phyloP scores from a whole-genome alignment of 768 basidiomycete species.

The Amanita subjunquillea region DNA sequence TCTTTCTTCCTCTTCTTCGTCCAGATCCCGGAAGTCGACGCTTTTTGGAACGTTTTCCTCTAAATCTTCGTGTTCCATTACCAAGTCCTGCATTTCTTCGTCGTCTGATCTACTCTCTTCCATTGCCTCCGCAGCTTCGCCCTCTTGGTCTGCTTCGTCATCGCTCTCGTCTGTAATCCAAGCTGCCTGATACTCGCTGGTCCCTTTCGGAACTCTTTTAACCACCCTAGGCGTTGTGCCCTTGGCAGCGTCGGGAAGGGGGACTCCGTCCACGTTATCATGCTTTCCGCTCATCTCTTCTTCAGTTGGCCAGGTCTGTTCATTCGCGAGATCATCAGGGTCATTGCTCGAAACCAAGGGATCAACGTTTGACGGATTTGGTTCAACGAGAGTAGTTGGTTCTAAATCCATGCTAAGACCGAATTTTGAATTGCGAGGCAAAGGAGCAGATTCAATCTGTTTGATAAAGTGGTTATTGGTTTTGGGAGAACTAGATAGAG shows the following conservation, averaged over 20 bases:
- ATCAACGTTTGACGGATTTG: constrained; percentile 57
- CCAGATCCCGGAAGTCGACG: constrained; percentile 66
- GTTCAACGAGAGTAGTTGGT: constrained; percentile 52
- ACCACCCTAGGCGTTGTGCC: constrained; percentile 76
- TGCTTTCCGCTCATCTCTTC: constrained; percentile 68
- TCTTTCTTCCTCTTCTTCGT: constrained; percentile 74
- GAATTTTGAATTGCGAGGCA: constrained; percentile 25
- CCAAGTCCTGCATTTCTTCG: constrained; percentile 53
- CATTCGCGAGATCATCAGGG: constrained; percentile 83
- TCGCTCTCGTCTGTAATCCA: constrained; percentile 89
- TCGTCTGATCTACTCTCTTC: constrained; percentile 31
- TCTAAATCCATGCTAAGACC: constrained; percentile 58
- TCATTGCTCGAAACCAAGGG: constrained; percentile 82
- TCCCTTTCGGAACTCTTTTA: constrained; percentile 87
- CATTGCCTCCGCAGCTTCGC: constrained; percentile 31
- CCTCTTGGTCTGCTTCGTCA: constrained; percentile 41
- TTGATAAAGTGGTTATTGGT: not conserved
- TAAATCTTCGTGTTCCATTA: constrained; percentile 40
- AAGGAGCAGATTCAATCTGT: constrained; percentile 65
- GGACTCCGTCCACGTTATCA: constrained; percentile 16
- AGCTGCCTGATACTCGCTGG: constrained; percentile 93
- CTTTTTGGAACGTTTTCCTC: constrained; percentile 43
- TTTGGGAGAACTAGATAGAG: not conserved
- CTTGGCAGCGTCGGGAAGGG: constrained; percentile 50
- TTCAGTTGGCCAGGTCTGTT: constrained; percentile 98